Percentiles rank a stretch among this genome's conserved stretches.
phyloP scores from a whole-genome alignment of 1,284 basidiomycete species.

The Singerocomus inundabilis region DNA sequence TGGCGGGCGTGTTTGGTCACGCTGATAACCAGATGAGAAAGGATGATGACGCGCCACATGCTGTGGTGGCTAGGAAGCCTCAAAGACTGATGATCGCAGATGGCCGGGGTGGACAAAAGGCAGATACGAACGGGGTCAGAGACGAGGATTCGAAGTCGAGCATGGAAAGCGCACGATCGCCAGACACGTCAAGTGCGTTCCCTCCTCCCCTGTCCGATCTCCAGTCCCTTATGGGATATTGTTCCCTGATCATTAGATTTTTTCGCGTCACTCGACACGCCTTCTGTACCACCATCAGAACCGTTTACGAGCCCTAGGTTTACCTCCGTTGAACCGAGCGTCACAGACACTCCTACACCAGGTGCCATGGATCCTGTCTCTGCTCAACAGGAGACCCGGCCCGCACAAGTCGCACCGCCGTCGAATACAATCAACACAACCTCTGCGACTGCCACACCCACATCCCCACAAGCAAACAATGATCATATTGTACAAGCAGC shows the following conservation, averaged over 20 bases:
- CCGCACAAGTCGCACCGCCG: neutral
- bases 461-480: constrained; percentile 22
- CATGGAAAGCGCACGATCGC: constrained; percentile 28
- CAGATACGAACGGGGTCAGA: constrained; percentile 38
- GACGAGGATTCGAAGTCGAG: constrained; percentile 36
- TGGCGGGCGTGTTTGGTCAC: constrained; percentile 89
- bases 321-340: constrained; percentile 25
- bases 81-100: constrained; percentile 70
- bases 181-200: constrained; percentile 19
- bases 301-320: constrained; percentile 23
- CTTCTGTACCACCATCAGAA: constrained; percentile 31
- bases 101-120: constrained; percentile 38
- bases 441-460: constrained; percentile 11
- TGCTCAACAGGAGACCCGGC: constrained; percentile 7
- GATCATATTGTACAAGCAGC: constrained; percentile 60
- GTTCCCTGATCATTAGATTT: constrained; percentile 25
- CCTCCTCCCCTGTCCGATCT: neutral
- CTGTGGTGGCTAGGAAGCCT: constrained; percentile 50
- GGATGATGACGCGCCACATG: constrained; percentile 43
- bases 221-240: neutral
- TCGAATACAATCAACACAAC: constrained; percentile 10
- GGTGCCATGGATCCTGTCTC: constrained; percentile 8
- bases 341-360: constrained; percentile 23
- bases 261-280: constrained; percentile 34
- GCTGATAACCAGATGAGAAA: constrained; percentile 42